Percentiles rank a stretch among this genome's conserved stretches.
Conservation (phyloP, 2,329 filamentous ascomycete genomes). For the Onygenales sp. region DNA sequence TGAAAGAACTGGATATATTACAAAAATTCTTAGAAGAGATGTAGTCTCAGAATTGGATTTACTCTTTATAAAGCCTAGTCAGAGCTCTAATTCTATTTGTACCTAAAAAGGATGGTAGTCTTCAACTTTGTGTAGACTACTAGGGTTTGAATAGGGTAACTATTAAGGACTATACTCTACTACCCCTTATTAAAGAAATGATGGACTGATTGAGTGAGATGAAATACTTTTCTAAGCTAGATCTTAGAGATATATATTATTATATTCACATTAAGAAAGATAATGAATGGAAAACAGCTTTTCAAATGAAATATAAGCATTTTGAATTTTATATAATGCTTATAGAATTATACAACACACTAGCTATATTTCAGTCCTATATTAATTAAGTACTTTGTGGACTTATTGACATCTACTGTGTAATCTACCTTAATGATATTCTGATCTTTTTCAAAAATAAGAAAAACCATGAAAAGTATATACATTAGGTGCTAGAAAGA, state of each 20-base stretch:
- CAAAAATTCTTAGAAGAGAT: neutral
- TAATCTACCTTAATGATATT: constrained; percentile 3
- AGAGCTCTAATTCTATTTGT: neutral
- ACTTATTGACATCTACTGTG: constrained; percentile 9
- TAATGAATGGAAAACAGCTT: too few species aligned
- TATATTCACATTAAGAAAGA: constrained; percentile 3
- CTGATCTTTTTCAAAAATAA: too few species aligned
- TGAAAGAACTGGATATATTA: neutral
- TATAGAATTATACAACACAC: constrained; percentile 13
- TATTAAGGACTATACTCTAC: constrained; percentile 16
- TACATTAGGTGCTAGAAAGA: too few species aligned
- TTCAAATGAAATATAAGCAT: too few species aligned
- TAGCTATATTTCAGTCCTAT: constrained; percentile 10
- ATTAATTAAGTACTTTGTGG: constrained; percentile 12
- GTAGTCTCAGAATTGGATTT: neutral
- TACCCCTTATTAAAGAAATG: constrained; percentile 17
- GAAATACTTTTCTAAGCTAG: constrained; percentile 17
- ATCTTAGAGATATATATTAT: constrained; percentile 12
- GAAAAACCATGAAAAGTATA: too few species aligned
- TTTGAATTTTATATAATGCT: constrained; percentile 13
- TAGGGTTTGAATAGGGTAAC: constrained; percentile 16
- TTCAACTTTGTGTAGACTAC: constrained; percentile 20
- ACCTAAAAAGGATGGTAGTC: neutral
- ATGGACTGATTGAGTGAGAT: constrained; percentile 11
- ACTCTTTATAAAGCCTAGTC: neutral